These are phyloP conservation scores for Cladophialophora carrionii DNA, from an alignment of 2,329 filamentous ascomycete species.

Conservation along the genomic window DNA sequence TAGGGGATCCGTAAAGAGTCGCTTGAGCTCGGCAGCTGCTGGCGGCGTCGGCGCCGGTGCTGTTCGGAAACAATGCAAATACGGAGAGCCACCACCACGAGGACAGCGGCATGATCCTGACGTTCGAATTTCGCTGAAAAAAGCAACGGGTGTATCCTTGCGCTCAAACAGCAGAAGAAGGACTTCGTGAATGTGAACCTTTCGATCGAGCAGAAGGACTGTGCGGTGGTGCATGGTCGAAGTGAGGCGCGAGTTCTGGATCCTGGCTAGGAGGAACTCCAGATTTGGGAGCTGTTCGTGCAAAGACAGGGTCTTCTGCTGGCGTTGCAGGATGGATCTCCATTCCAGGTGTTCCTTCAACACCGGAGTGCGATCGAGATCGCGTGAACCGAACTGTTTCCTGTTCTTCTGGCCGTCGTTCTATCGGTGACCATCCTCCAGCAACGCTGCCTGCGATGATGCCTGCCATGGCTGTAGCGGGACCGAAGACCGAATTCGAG, in stretches of 20 bases:
- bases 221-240: slow-evolving; percentile 47
- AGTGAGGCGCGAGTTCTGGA: slow-evolving; percentile 50
- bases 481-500: slow-evolving; percentile 62
- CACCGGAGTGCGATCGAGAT: slow-evolving; percentile 44
- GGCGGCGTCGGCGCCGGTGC: not conserved
- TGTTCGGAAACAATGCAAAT: not conserved
- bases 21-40: not conserved
- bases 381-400: slow-evolving; percentile 47
- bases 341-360: slow-evolving; percentile 50
- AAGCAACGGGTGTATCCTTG: not conserved
- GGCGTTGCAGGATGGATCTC: slow-evolving; percentile 54
- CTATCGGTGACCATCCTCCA: slow-evolving; percentile 64
- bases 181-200: slow-evolving; percentile 31
- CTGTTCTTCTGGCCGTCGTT: slow-evolving; percentile 45
- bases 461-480: slow-evolving; percentile 67
- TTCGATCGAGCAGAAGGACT: slow-evolving; percentile 29
- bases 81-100: not conserved
- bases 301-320: slow-evolving; percentile 51
- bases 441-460: slow-evolving; percentile 68
- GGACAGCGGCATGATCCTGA: not conserved
- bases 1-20: not conserved
- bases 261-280: slow-evolving; percentile 53
- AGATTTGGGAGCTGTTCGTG: slow-evolving; percentile 43
- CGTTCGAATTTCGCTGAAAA: not conserved
- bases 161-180: slow-evolving; percentile 26